Conservation (phyloP, 2,329 filamentous ascomycete species). For the Arthrobotrys iridis region DNA sequence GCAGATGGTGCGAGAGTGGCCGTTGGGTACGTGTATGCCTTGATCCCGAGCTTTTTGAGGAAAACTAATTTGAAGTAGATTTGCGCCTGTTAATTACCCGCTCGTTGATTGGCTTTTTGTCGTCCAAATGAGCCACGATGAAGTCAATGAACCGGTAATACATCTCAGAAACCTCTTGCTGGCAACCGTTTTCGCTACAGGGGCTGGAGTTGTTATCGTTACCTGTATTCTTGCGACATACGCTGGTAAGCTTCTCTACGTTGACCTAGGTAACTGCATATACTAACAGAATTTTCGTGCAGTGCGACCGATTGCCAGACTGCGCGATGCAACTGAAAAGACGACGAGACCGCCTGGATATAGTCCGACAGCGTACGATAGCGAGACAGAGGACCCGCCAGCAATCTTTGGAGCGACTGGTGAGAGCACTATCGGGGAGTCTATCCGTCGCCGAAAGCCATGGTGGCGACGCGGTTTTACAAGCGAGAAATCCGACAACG, state of each 20-base stretch:
- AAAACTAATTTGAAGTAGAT: neutral
- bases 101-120: constrained; percentile 87
- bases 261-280: neutral
- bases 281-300: constrained; percentile 65
- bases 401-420: constrained; percentile 27
- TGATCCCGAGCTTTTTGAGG: neutral
- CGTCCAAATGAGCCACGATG: constrained; percentile 78
- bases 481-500: constrained; percentile 10
- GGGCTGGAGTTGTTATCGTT: constrained; percentile 74
- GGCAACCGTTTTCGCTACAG: constrained; percentile 83
- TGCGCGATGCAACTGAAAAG: constrained; percentile 80
- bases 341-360: constrained; percentile 62
- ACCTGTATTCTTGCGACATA: constrained; percentile 83
- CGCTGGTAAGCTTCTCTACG: constrained; percentile 61
- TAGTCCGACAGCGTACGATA: constrained; percentile 48
- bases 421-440: constrained; percentile 31
- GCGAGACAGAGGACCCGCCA: constrained; percentile 55
- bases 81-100: constrained; percentile 26
- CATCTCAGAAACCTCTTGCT: constrained; percentile 82
- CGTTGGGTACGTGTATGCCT: constrained; percentile 35
- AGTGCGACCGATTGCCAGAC: constrained; percentile 79
- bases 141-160: constrained; percentile 78
- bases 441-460: constrained; percentile 35
- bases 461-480: constrained; percentile 50
- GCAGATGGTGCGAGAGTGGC: constrained; percentile 33